Conservation (phyloP, 139 green algal species). For the Chlamydomonas asymmetrica region DNA sequence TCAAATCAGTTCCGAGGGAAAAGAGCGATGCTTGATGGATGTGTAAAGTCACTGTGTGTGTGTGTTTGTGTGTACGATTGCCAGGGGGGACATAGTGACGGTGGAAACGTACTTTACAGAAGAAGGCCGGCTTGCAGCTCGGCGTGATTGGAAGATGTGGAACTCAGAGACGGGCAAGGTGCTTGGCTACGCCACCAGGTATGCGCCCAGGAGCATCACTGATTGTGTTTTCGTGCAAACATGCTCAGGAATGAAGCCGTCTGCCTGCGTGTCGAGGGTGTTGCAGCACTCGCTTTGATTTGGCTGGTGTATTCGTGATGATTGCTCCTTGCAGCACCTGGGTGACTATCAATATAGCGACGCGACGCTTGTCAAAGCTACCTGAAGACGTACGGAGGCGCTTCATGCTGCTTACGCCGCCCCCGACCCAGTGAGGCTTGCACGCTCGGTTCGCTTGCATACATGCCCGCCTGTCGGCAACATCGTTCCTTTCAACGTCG, state of each 20-base stretch:
- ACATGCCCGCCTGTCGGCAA: too few relatives aligned
- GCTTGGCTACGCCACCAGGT: slow-evolving; percentile 84
- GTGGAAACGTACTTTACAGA: slow-evolving; percentile 90
- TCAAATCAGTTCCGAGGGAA: too few relatives aligned
- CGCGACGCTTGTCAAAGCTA: slow-evolving; percentile 71
- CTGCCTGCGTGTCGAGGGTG: too few relatives aligned
- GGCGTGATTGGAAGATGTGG: slow-evolving; percentile 81
- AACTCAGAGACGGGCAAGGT: slow-evolving; percentile 54
- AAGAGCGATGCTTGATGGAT: too few relatives aligned
- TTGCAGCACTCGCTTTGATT: not conserved
- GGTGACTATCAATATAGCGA: slow-evolving; percentile 91
- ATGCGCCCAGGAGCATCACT: not conserved
- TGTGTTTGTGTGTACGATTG: not conserved
- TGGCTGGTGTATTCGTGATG: not conserved
- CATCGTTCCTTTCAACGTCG: too few relatives aligned
- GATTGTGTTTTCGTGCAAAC: not conserved
- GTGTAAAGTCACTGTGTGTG: not conserved
- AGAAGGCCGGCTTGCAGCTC: slow-evolving; percentile 74
- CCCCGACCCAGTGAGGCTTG: slow-evolving; percentile 30
- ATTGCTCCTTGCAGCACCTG: slow-evolving; percentile 66
- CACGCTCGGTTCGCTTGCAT: too few relatives aligned
- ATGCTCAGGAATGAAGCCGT: not conserved
- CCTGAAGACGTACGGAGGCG: slow-evolving; percentile 66
- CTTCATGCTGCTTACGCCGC: slow-evolving; percentile 52
- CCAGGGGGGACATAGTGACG: slow-evolving; percentile 53